phyloP scores from a whole-genome alignment of 148 eudicot genomes.

The Chenopodium quinoa region DNA sequence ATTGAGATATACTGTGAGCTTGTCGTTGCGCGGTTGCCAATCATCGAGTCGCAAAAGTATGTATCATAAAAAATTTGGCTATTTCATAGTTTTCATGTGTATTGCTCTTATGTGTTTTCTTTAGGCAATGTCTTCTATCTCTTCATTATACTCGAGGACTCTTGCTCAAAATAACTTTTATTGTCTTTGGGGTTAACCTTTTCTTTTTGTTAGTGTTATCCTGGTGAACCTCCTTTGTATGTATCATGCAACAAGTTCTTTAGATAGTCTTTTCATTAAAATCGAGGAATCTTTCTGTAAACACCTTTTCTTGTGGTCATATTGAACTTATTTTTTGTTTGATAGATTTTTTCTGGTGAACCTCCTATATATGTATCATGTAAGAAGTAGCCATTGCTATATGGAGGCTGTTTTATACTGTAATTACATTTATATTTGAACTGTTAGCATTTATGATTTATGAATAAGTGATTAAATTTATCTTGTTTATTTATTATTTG shows the following conservation, averaged over 20 bases:
- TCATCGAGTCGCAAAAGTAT: slow-evolving; percentile 94
- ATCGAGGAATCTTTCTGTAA: no score
- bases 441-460: no score
- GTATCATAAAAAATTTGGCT: slow-evolving; percentile 22
- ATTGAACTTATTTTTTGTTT: background rate
- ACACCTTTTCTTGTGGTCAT: background rate
- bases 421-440: no score
- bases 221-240: background rate
- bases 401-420: no score
- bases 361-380: no score
- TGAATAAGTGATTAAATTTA: no score
- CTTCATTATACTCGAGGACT: background rate
- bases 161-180: background rate
- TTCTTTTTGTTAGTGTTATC: background rate
- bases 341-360: no score
- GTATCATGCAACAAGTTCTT: background rate
- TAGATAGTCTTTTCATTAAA: no score
- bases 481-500: no score
- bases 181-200: no score
- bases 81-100: background rate
- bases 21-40: slow-evolving; percentile 79
- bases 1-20: slow-evolving; percentile 89
- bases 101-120: background rate
- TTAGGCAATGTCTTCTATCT: background rate
- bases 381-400: no score